Base-by-base conservation (phyloP, 495 filamentous ascomycete genomes). In the Delitschia confertaspora region DNA sequence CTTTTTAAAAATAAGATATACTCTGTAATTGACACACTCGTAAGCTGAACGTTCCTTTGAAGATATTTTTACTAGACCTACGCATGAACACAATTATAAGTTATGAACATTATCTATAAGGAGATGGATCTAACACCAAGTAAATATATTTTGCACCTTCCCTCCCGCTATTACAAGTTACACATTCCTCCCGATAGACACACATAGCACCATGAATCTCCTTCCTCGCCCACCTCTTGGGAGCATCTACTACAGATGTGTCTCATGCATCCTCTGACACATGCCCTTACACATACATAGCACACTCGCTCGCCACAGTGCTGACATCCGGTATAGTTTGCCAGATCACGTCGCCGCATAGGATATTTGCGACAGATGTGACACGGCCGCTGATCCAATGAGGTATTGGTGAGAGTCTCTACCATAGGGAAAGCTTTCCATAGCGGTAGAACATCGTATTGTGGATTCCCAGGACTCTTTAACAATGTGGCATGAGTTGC, bases 11-110 rank as follows among this genome's bases (percentile, higher is more conserved):
- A 23, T 14, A 32, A 50, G 32, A 9, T 38, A 44, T 43, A 30
- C 34, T 17, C 1, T 39, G 61, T 5, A 60, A 60, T 21, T 54
- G 58, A 0, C 50, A 42, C 24, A 48, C 63, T 16, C 44, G 31
- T 8, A 51, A 55, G 38, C 44, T 32, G n/a, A 55, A 56, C 22
- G 38, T 42, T 6, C 60, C 62, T 7, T 63, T 60, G 62, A 58
- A 61, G 33, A 42, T n/a, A n/a, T n/a, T n/a, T n/a, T n/a, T n/a
- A n/a, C n/a, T n/a, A n/a, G n/a, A n/a, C n/a, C n/a, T n/a, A n/a
- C n/a, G n/a, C n/a, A n/a, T n/a, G n/a, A n/a, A n/a, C n/a, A n/a
- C n/a, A n/a, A n/a, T n/a, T n/a, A n/a, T n/a, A n/a, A n/a, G n/a
- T n/a, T n/a, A n/a, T n/a, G n/a, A n/a, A n/a, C n/a, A n/a, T n/a